These are phyloP conservation scores for Lyophyllum decastes DNA, from an alignment of 768 basidiomycete species.

Conservation along the genomic window DNA sequence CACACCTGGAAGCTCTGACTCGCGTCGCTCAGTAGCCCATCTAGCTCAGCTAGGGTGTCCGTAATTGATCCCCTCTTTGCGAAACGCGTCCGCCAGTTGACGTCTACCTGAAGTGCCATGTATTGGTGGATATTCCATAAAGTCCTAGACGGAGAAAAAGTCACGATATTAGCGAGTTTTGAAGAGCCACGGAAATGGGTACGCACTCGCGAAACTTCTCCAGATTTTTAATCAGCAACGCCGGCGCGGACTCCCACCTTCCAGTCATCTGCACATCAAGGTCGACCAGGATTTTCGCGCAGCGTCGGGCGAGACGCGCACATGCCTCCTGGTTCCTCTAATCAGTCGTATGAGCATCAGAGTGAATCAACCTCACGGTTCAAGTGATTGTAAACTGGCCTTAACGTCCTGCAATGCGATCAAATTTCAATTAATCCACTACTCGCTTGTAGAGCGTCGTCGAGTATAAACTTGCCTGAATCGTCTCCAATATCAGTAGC, in stretches of 20 bases:
- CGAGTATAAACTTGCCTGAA: slow-evolving; percentile 5
- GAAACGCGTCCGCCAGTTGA: slow-evolving; percentile 13
- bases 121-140: slow-evolving; percentile 7
- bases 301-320: slow-evolving; percentile 10
- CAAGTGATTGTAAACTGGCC: background rate
- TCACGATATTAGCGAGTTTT: background rate
- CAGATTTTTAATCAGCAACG: slow-evolving; percentile 10
- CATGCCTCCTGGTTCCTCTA: slow-evolving; percentile 14
- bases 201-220: slow-evolving; percentile 14
- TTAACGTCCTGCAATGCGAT: slow-evolving; percentile 5
- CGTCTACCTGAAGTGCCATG: slow-evolving; percentile 4
- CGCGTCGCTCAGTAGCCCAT: slow-evolving; percentile 10
- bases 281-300: slow-evolving; percentile 3
- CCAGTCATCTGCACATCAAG: slow-evolving; percentile 11
- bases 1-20: slow-evolving; percentile 10
- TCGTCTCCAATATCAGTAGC: slow-evolving; percentile 9
- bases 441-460: background rate
- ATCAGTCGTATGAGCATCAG: background rate
- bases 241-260: slow-evolving; percentile 12
- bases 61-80: slow-evolving; percentile 9
- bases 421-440: background rate
- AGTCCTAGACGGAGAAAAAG: slow-evolving; percentile 3
- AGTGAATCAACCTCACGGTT: no score
- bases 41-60: slow-evolving; percentile 8
- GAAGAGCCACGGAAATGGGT: background rate